Percentiles rank a stretch among this genome's conserved stretches.
Evolutionary conservation across 306 rosid genomes (phyloP).

Genomic region (Sophora flavescens): DNA sequence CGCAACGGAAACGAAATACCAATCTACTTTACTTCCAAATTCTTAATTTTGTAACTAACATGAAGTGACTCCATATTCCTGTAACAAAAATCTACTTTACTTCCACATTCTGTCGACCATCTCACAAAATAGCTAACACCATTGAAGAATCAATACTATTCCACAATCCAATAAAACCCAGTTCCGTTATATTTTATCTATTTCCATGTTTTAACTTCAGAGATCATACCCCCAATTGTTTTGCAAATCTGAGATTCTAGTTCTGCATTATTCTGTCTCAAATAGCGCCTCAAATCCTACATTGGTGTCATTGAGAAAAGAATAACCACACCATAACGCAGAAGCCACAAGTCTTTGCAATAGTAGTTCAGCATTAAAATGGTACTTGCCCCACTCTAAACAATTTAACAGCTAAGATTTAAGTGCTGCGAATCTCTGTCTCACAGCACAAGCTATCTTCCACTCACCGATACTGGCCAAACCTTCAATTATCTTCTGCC

Average conservation of each 20-base stretch:
- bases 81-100: too few species aligned
- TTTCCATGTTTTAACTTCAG: too few species aligned
- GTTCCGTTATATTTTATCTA: too few species aligned
- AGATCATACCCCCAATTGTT: background rate
- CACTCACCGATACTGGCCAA: constrained; percentile 69
- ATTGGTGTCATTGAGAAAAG: constrained; percentile 21
- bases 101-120: too few species aligned
- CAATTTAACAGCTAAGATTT: constrained; percentile 52
- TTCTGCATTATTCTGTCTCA: constrained; percentile 21
- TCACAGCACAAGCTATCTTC: constrained; percentile 78
- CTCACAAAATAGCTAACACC: too few species aligned
- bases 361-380: background rate
- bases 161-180: too few species aligned
- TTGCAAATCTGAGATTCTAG: constrained; percentile 30
- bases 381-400: constrained; percentile 30
- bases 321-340: constrained; percentile 8
- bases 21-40: background rate
- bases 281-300: background rate
- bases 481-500: constrained; percentile 84
- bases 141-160: too few species aligned
- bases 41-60: too few species aligned
- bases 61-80: too few species aligned
- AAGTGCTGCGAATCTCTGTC: constrained; percentile 71
- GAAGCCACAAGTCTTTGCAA: constrained; percentile 5
- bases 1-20: constrained; percentile 61